phyloP scores from a whole-genome alignment of 768 basidiomycete genomes.

The Suillus discolor region DNA sequence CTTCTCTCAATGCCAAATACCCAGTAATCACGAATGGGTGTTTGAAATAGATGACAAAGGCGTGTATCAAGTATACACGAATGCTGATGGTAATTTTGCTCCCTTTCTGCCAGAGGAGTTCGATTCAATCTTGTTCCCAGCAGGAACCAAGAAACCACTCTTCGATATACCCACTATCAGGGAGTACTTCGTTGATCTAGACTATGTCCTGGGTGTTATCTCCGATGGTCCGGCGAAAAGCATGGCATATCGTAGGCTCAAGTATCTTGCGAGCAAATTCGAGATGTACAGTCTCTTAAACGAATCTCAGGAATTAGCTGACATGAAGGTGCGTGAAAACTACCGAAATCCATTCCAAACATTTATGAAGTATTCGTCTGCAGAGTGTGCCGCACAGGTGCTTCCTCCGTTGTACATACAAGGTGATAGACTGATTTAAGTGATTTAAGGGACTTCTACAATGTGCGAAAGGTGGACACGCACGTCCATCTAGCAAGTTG shows the following conservation, averaged over 20 bases:
- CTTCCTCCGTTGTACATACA: background rate
- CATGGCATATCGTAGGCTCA: constrained; percentile 89
- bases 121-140: constrained; percentile 9
- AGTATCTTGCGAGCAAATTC: constrained; percentile 92
- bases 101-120: background rate
- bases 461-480: constrained; percentile 96
- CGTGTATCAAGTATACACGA: constrained; percentile 82
- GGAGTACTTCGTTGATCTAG: constrained; percentile 96
- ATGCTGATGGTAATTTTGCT: constrained; percentile 9
- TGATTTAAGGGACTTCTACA: constrained; percentile 89
- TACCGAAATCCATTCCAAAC: too few relatives aligned
- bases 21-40: constrained; percentile 60
- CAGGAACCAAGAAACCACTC: constrained; percentile 51
- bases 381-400: constrained; percentile 37
- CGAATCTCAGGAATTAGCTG: constrained; percentile 90
- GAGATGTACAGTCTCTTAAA: constrained; percentile 91
- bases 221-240: constrained; percentile 96
- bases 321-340: constrained; percentile 83
- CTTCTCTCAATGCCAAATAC: constrained; percentile 74
- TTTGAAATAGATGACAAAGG: constrained; percentile 86
- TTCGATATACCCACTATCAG: constrained; percentile 83
- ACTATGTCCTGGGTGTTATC: constrained; percentile 88
- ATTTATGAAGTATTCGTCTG: background rate
- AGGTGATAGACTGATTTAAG: constrained; percentile 9
- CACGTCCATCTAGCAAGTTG: constrained; percentile 98